These are phyloP conservation scores for Nosema muscidifuracis DNA, from an alignment of 371 early-diverging fungal species.

Conservation along the genomic window DNA sequence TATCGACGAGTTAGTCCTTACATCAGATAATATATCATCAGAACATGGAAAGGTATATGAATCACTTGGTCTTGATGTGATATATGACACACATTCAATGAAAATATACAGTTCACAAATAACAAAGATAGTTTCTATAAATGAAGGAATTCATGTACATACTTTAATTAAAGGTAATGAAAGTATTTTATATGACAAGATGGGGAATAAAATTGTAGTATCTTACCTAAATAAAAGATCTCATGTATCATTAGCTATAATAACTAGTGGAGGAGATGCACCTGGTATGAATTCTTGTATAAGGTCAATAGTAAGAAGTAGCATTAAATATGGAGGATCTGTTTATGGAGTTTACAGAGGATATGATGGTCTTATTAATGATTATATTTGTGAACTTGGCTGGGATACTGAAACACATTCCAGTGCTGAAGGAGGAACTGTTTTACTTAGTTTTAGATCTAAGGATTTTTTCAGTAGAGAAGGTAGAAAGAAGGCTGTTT, in stretches of 20 bases:
- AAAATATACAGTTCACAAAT: slow-evolving; percentile 24
- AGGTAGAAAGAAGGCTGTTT: slow-evolving; percentile 77
- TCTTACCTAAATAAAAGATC: slow-evolving; percentile 1
- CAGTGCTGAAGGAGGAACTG: slow-evolving; percentile 83
- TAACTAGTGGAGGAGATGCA: slow-evolving; percentile 95
- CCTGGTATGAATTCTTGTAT: slow-evolving; percentile 98
- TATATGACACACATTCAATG: slow-evolving; percentile 5
- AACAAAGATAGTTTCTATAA: slow-evolving; percentile 21
- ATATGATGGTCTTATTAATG: slow-evolving; percentile 87
- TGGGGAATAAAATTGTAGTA: slow-evolving; percentile 43
- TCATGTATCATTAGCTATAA: slow-evolving; percentile 68
- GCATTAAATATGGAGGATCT: slow-evolving; percentile 58
- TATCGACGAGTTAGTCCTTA: slow-evolving; percentile 19
- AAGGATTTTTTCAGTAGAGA: slow-evolving; percentile 72
- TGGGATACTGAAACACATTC: slow-evolving; percentile 79
- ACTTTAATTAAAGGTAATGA: slow-evolving; percentile 2
- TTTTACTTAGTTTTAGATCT: slow-evolving; percentile 87
- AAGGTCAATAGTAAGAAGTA: slow-evolving; percentile 80
- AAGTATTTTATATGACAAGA: slow-evolving; percentile 22
- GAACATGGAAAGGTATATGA: slow-evolving; percentile 33
- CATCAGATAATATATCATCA: slow-evolving; percentile 10
- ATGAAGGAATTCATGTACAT: slow-evolving; percentile 31
- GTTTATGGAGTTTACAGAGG: slow-evolving; percentile 73
- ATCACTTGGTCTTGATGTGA: slow-evolving; percentile 35
- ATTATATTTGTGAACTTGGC: slow-evolving; percentile 74